Evolutionary conservation across 2,329 filamentous ascomycete genomes (phyloP).

Genomic region (Sporothrix globosa): DNA sequence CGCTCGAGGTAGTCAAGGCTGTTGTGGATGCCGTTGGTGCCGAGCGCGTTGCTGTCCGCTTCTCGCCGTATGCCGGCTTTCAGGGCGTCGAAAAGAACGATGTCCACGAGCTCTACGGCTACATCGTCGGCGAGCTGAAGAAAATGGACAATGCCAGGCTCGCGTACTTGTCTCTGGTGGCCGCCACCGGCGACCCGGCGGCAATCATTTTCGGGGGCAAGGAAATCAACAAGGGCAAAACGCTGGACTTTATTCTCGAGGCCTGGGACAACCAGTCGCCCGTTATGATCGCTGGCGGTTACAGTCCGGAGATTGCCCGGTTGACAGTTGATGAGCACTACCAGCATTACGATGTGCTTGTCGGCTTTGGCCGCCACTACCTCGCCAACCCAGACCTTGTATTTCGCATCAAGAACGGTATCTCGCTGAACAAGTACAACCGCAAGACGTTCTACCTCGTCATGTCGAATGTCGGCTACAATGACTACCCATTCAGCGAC

Average conservation of each 20-base stretch:
- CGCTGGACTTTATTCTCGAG: conserved; percentile 41
- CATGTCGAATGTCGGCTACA: conserved; percentile 46
- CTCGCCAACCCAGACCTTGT: conserved; percentile 52
- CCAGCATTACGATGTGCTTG: conserved; percentile 39
- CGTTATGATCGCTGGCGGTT: conserved; percentile 42
- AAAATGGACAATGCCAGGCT: conserved; percentile 40
- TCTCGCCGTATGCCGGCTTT: conserved; percentile 60
- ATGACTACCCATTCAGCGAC: conserved; percentile 45
- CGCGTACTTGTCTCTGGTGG: conserved; percentile 62
- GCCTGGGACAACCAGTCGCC: conserved; percentile 41
- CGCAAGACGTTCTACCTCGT: conserved; percentile 46
- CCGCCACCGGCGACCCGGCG: conserved; percentile 49
- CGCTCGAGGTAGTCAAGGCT: conserved; percentile 67
- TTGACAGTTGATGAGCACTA: conserved; percentile 40
- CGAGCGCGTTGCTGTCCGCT: conserved; percentile 54
- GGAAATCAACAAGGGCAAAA: conserved; percentile 43
- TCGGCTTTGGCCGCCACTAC: conserved; percentile 50
- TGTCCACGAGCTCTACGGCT: conserved; percentile 14
- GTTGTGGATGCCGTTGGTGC: conserved; percentile 56
- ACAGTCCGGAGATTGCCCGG: conserved; percentile 38
- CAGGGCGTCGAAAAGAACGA: conserved; percentile 58
- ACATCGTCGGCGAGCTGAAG: conserved; percentile 28
- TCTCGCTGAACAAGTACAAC: conserved; percentile 46
- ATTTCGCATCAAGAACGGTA: conserved; percentile 46
- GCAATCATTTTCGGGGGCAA: conserved; percentile 44